Evolutionary conservation across 208 protist genomes (phyloP), one percentile per base, ranked within the genome.

Genomic region (Spongospora subterranea): DNA sequence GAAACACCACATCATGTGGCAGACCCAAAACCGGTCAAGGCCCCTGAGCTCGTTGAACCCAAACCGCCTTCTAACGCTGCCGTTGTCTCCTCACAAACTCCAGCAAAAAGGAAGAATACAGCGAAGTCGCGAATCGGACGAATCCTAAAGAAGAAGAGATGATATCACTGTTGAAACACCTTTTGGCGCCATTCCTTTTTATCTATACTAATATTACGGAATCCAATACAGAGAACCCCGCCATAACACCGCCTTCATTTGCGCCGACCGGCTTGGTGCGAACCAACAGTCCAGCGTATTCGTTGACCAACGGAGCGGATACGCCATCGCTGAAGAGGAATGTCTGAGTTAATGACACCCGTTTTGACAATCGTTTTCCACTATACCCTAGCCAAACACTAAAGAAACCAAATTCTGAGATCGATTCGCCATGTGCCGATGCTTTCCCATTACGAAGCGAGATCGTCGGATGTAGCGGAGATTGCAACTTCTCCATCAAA

Each of bases 211-310:
- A n/a, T 20, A 82, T 82, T 13, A n/a, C 35, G 6, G 71, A 40
- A 35, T 98, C 97, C 0, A 98, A 93, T 45, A 96, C 95, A 65
- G 97, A 96, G 43, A 98, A 94, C 65, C 97, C 97, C 11, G 96
- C 94, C 90, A 97, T 97, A 41, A 98, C 97, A 88, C 97, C 97
- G 17, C 97, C 97, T 88, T 98, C 97, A 46, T 97, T 94, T 54
- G 95, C 93, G 46, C 95, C 92, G 17, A 96, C 95, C 29, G 95
- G 94, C 91, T 98, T 98, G 6, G 97, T 95, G 0, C 97, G 94
- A 77, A 98, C 93, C 0, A 98, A 91, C 88, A 96, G 96, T n/a
- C 97, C 97, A 0, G 94, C 97, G 50, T 91, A 82, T 39, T 94
- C 90, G 90, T 97, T 96, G n/a, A 90, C 88, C 11, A 94, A 6